These are phyloP conservation scores for Eucalyptus curtisii DNA, from an alignment of 345 rosid genomes.

Conservation along the genomic window DNA sequence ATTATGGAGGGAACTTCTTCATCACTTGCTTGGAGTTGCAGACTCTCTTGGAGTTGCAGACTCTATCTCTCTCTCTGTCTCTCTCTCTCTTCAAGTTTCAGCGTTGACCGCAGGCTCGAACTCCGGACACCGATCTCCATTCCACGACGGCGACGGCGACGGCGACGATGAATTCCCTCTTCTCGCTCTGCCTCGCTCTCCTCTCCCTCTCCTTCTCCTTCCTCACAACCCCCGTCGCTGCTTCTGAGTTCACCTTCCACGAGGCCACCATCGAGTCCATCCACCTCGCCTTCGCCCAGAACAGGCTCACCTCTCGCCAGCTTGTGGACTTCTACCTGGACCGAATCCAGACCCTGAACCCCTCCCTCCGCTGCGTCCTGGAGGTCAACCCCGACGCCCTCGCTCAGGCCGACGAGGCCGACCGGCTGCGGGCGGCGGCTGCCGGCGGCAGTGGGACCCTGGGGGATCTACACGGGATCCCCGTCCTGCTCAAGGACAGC, in stretches of 20 bases:
- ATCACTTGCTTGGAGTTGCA: not conserved
- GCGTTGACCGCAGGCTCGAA: not conserved
- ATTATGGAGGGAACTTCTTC: not conserved
- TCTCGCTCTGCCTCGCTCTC: not conserved
- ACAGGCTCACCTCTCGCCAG: constrained; percentile 8
- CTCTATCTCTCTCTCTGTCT: not conserved
- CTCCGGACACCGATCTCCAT: not conserved
- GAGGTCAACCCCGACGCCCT: constrained; percentile 21
- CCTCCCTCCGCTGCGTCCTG: constrained; percentile 8
- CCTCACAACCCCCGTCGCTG: not conserved
- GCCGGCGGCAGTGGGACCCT: not conserved
- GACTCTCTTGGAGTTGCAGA: not conserved
- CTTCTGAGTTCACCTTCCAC: not conserved
- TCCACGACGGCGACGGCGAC: not conserved
- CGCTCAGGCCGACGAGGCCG: constrained; percentile 10
- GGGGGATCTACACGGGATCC: constrained; percentile 25
- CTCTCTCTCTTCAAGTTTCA: not conserved
- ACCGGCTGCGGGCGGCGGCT: not conserved
- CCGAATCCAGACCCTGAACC: constrained; percentile 5
- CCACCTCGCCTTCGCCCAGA: constrained; percentile 5
- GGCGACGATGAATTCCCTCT: not conserved
- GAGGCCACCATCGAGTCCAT: constrained; percentile 11
- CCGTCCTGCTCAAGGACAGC: constrained; percentile 29
- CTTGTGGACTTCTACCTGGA: constrained; percentile 11
- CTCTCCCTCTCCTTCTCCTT: not conserved